These are phyloP conservation scores for Kurtzmaniella natalensis DNA, from an alignment of 1,139 yeast species.

Conservation along the genomic window DNA sequence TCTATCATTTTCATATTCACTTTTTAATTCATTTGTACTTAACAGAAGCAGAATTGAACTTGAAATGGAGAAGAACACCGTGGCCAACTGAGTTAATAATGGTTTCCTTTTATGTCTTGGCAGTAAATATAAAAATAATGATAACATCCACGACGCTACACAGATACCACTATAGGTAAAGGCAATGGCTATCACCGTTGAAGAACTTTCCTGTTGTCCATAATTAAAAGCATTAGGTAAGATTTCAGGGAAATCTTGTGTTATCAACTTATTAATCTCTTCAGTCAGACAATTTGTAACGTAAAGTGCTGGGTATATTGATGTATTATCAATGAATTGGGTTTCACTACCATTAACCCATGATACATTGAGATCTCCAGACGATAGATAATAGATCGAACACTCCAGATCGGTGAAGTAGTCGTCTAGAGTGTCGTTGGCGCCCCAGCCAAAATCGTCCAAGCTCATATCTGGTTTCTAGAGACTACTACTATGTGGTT, in stretches of 20 bases:
- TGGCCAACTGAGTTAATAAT: conserved; percentile 39
- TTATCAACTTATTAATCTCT: neutral
- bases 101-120: conserved; percentile 48
- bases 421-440: neutral
- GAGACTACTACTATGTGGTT: no score
- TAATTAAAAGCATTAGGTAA: conserved; percentile 2
- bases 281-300: conserved; percentile 35
- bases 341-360: conserved; percentile 15
- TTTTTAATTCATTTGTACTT: conserved; percentile 29
- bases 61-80: conserved; percentile 40
- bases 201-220: neutral
- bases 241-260: neutral
- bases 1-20: conserved; percentile 34
- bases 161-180: conserved; percentile 40
- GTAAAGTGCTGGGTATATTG: conserved; percentile 38
- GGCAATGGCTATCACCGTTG: conserved; percentile 31
- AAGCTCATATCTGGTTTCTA: no score
- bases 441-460: no score
- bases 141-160: conserved; percentile 52
- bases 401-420: conserved; percentile 23
- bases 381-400: conserved; percentile 33
- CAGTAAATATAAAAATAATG: conserved; percentile 41
- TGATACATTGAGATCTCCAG: conserved; percentile 24
- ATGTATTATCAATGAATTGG: conserved; percentile 10
- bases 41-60: conserved; percentile 37